Percentiles rank a stretch among this genome's conserved stretches.
Evolutionary conservation across 75 land plant genomes (phyloP).

Genomic region (Chamaecyparis obtusa): DNA sequence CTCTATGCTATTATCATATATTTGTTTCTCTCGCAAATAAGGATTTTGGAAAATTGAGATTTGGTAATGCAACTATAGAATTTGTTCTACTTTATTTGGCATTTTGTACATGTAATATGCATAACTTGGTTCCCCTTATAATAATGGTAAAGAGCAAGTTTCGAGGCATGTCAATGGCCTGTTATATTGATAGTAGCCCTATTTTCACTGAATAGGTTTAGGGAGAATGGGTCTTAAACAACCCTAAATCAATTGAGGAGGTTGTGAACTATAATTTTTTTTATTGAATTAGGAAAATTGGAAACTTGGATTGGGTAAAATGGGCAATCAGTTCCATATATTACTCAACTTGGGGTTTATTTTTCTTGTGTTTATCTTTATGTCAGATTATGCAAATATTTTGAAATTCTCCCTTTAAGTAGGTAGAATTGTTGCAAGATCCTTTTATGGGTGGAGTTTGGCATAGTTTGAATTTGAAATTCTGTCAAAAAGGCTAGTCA

Average conservation of each 20-base stretch:
- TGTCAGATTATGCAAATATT: not conserved
- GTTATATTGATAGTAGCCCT: not conserved
- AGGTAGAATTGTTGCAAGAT: not conserved
- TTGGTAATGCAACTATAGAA: not conserved
- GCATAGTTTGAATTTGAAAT: not conserved
- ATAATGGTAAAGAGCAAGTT: not conserved
- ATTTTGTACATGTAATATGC: no score
- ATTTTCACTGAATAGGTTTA: not conserved
- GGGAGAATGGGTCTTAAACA: not conserved
- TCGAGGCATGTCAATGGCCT: not conserved
- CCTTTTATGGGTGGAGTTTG: not conserved
- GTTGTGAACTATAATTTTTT: not conserved
- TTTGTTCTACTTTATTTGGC: not conserved
- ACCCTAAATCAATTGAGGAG: not conserved
- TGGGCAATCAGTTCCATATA: constrained; percentile 2
- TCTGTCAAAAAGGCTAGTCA: not conserved
- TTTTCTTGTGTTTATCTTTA: not conserved
- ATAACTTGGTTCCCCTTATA: not conserved
- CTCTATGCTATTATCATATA: not conserved
- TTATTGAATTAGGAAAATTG: constrained; percentile 7
- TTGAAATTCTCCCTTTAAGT: not conserved
- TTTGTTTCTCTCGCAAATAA: not conserved
- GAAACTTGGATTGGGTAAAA: not conserved
- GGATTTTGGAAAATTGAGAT: not conserved
- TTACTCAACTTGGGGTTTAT: constrained; percentile 1